Percentiles rank a stretch among this genome's conserved stretches.
phyloP scores from a whole-genome alignment of 2,329 filamentous ascomycete species.

The Ascochyta koolunga region DNA sequence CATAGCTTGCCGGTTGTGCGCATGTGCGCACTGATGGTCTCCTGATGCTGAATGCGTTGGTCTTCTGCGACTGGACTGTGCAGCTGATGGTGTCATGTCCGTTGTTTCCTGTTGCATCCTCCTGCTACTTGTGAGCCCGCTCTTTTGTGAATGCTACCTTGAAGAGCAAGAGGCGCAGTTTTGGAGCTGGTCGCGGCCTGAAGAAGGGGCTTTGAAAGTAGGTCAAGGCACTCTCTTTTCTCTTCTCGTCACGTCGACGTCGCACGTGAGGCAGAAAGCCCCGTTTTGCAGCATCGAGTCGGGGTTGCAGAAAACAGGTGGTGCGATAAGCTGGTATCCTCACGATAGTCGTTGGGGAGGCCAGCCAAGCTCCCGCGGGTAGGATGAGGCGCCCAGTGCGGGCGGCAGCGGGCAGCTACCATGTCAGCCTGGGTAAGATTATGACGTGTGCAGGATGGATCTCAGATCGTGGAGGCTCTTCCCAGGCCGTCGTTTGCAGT shows the following conservation, averaged over 20 bases:
- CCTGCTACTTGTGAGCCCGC: neutral
- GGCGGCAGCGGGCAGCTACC: slow-evolving; percentile 13
- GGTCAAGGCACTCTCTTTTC: neutral
- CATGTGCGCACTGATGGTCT: neutral
- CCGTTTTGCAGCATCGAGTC: neutral
- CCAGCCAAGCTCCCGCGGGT: neutral
- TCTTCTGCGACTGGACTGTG: neutral
- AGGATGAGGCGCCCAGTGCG: slow-evolving; percentile 12
- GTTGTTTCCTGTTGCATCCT: neutral
- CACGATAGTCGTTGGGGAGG: neutral
- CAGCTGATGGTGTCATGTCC: neutral
- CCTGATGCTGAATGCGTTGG: neutral
- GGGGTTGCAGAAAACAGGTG: neutral
- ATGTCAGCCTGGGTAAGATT: neutral
- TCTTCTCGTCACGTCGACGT: neutral
- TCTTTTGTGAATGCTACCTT: neutral
- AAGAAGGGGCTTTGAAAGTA: neutral
- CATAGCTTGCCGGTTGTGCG: neutral
- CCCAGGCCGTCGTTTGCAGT: neutral
- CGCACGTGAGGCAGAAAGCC: too few species aligned
- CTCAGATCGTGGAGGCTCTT: neutral
- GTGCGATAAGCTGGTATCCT: neutral
- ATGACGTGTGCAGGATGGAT: slow-evolving; percentile 7
- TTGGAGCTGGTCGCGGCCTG: neutral
- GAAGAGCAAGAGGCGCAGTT: neutral